These are phyloP conservation scores for Exophiala xenobiotica DNA, from an alignment of 2,329 filamentous ascomycete genomes.

Conservation along the genomic window DNA sequence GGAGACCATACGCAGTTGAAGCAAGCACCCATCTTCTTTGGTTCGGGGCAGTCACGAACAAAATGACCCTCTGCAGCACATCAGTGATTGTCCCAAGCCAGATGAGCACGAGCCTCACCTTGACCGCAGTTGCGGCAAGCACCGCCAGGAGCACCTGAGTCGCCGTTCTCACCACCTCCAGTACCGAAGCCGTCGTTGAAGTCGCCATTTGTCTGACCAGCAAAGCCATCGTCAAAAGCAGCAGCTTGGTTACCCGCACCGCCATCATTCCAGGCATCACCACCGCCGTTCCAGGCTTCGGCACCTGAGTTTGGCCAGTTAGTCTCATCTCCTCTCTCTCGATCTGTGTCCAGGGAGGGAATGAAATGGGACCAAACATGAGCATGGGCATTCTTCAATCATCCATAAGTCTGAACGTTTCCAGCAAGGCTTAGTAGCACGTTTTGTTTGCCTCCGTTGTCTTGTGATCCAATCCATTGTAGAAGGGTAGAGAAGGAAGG, in stretches of 20 bases:
- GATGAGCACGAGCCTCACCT: constrained; percentile 19
- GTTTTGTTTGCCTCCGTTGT: constrained; percentile 1
- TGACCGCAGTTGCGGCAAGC: constrained; percentile 30
- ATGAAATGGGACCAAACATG: not conserved
- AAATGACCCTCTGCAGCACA: constrained; percentile 31
- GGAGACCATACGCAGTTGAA: constrained; percentile 42
- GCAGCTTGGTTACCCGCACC: not conserved
- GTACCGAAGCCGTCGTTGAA: constrained; percentile 6
- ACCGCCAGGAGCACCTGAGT: constrained; percentile 13
- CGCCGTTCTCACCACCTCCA: constrained; percentile 6
- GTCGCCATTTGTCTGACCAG: constrained; percentile 5
- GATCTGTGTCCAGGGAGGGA: not conserved
- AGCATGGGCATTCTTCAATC: constrained; percentile 9
- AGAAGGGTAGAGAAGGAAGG: not conserved
- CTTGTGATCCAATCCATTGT: constrained; percentile 1
- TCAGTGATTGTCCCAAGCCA: constrained; percentile 4
- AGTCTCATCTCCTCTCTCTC: not conserved
- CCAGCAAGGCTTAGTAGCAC: constrained; percentile 12
- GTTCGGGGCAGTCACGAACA: constrained; percentile 44
- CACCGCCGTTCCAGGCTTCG: not conserved
- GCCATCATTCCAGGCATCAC: constrained; percentile 2
- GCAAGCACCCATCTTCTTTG: constrained; percentile 41
- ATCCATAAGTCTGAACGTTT: constrained; percentile 13
- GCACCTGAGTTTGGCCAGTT: constrained; percentile 1
- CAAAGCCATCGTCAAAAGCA: constrained; percentile 1